Evolutionary conservation across 148 eudicot genomes (phyloP).

Genomic region (Diospyros kaki): DNA sequence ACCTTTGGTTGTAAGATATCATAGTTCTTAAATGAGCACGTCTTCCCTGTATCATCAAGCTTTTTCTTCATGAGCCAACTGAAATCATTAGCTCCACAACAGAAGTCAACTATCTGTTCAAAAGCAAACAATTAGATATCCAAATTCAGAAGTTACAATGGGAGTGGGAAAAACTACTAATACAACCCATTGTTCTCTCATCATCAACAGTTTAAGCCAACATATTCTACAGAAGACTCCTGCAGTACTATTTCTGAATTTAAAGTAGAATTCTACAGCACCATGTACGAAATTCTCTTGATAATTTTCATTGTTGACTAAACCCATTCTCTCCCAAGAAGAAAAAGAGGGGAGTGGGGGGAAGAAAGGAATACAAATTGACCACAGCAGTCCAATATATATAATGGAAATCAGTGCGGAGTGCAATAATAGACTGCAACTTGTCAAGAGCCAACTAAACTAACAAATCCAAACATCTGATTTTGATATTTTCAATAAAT

Average conservation of each 20-base stretch:
- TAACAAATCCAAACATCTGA: too few species aligned
- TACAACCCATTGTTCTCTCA: too few species aligned
- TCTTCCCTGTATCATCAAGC: conserved; percentile 73
- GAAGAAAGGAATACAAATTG: background rate
- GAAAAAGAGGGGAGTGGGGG: background rate
- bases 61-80: conserved; percentile 68
- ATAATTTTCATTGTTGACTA: background rate
- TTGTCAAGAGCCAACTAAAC: background rate
- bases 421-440: background rate
- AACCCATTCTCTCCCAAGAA: background rate
- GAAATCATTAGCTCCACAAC: conserved; percentile 97
- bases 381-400: background rate
- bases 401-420: background rate
- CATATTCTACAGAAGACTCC: background rate
- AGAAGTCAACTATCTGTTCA: conserved; percentile 89
- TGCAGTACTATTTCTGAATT: background rate
- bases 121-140: conserved; percentile 9
- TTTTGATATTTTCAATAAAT: too few species aligned
- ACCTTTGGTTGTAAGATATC: conserved; percentile 85
- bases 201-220: background rate
- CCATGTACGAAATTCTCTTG: background rate
- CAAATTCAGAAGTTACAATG: conserved; percentile 10
- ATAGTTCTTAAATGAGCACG: conserved; percentile 66
- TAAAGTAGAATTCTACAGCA: too few species aligned
- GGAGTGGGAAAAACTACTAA: background rate